Conservation (phyloP, 2,329 filamentous ascomycete species). For the Hypoxylon sp. region DNA sequence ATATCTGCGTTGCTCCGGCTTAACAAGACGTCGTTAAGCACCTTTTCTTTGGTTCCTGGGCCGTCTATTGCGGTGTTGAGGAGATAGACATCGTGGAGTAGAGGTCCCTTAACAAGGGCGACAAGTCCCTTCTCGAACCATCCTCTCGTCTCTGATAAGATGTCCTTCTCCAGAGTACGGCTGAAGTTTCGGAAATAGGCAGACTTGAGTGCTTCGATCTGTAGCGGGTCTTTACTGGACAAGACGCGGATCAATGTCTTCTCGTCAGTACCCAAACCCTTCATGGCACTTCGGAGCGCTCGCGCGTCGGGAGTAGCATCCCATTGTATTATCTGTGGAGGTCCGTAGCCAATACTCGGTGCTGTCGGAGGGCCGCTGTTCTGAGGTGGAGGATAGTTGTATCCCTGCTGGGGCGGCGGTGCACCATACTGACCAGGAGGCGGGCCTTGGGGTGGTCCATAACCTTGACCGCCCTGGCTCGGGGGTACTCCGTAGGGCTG, state of each 20-base stretch:
- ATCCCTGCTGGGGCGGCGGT: constrained; percentile 51
- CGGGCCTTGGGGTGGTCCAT: constrained; percentile 49
- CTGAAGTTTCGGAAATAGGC: constrained; percentile 74
- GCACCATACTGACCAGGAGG: constrained; percentile 53
- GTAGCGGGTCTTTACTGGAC: constrained; percentile 79
- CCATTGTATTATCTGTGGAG: constrained; percentile 75
- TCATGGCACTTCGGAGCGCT: constrained; percentile 84
- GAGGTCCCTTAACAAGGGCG: constrained; percentile 80
- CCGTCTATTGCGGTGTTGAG: constrained; percentile 80
- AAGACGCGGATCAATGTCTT: constrained; percentile 77
- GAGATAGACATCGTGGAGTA: constrained; percentile 79
- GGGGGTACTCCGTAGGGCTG: constrained; percentile 53
- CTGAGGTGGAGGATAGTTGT: constrained; percentile 44
- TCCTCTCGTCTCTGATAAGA: constrained; percentile 80
- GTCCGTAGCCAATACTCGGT: constrained; percentile 79
- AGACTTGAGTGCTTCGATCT: constrained; percentile 75
- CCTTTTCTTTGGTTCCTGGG: constrained; percentile 84
- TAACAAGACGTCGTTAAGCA: constrained; percentile 88
- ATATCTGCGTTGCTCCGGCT: constrained; percentile 88
- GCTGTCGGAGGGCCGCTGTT: constrained; percentile 64
- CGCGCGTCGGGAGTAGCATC: constrained; percentile 78
- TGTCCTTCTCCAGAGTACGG: constrained; percentile 78
- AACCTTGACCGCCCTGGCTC: constrained; percentile 44
- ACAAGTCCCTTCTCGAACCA: constrained; percentile 81
- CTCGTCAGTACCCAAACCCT: constrained; percentile 92